Conservation (phyloP, 176 grass and related monocot species). For the Carex littledalei region DNA sequence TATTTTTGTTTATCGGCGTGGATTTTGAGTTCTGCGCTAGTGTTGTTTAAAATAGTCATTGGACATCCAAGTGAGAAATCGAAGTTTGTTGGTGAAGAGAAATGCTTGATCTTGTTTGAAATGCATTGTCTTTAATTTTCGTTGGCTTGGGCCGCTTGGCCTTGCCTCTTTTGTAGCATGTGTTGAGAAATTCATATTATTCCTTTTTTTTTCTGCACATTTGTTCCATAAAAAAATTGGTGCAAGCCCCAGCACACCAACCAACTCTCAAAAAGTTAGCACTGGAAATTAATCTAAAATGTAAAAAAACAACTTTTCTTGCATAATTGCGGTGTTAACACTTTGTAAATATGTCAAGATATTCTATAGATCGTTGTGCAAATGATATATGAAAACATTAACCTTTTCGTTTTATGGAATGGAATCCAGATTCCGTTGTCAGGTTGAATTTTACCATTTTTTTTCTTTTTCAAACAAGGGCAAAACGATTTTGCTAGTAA, state of each 20-base stretch:
- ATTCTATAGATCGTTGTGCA: not conserved
- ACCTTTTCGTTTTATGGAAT: too few species aligned
- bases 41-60: conserved; percentile 3
- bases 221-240: not conserved
- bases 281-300: not conserved
- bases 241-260: not conserved
- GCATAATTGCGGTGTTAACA: not conserved
- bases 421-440: not conserved
- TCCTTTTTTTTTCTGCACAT: not conserved
- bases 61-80: not conserved
- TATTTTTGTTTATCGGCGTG: conserved; percentile 17
- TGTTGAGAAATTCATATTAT: not conserved
- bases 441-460: not conserved
- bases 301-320: not conserved
- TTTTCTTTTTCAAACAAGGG: not conserved
- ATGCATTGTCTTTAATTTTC: not conserved
- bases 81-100: not conserved
- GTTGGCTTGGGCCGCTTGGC: not conserved
- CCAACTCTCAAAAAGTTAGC: not conserved
- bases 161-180: not conserved
- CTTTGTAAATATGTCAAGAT: not conserved
- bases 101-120: not conserved
- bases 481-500: not conserved
- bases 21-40: conserved; percentile 22
- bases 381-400: too few species aligned